These are phyloP conservation scores for Uronychia setigera DNA, from an alignment of 73 alveolate species.

Conservation along the genomic window DNA sequence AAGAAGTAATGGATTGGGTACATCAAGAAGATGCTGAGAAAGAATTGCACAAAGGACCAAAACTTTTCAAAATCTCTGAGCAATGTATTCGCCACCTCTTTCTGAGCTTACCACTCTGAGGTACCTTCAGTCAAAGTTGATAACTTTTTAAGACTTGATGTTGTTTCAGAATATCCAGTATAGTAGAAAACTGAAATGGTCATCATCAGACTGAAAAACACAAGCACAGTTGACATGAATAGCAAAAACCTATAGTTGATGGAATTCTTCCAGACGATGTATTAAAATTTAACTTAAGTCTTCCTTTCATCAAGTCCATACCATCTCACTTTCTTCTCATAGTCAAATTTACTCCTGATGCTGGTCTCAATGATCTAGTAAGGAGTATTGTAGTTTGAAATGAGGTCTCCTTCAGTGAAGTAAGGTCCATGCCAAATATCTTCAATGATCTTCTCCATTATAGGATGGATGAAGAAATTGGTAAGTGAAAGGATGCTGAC, in stretches of 20 bases:
- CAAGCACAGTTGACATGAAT: neutral
- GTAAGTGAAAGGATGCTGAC: neutral
- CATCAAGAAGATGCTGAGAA: neutral
- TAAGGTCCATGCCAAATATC: neutral
- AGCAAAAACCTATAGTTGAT: neutral
- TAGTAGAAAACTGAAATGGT: neutral
- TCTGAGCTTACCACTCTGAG: neutral
- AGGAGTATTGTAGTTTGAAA: neutral
- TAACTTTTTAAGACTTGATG: neutral
- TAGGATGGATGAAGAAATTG: neutral
- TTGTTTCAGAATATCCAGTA: neutral
- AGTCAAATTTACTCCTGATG: neutral
- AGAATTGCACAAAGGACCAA: neutral
- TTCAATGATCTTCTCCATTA: neutral
- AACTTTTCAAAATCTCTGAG: neutral
- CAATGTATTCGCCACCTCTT: neutral
- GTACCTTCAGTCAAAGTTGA: no score
- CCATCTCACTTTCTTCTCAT: neutral
- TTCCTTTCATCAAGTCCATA: neutral
- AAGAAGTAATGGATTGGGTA: neutral
- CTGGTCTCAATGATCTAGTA: neutral
- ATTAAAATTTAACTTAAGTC: neutral
- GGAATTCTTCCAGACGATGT: neutral
- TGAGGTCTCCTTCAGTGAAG: neutral
- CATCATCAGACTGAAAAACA: neutral